A percentile compares a stretch with the other conserved stretches of the same genome.
phyloP scores from a whole-genome alignment of 768 basidiomycete species.

The Termitomyces eurrhizus region DNA sequence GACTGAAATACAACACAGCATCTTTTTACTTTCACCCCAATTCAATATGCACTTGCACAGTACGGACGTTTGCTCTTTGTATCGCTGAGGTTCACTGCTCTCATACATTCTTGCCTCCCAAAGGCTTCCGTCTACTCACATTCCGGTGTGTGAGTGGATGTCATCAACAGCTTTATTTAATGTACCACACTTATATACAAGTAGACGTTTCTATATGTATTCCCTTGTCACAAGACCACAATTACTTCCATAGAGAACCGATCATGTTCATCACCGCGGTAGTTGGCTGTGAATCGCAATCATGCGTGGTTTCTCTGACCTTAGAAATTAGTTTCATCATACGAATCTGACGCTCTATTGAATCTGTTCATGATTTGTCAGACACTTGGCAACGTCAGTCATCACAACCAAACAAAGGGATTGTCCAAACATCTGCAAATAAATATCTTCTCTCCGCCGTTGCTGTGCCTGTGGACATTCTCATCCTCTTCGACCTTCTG shows the following conservation, averaged over 20 bases:
- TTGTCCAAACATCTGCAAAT: slow-evolving; percentile 17
- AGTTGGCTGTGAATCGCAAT: not conserved
- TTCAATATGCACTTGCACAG: slow-evolving; percentile 16
- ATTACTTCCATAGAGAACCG: not conserved
- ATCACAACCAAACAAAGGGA: slow-evolving; percentile 9
- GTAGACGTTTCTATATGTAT: slow-evolving; percentile 1
- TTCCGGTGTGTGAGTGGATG: not conserved
- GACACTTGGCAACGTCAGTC: not conserved
- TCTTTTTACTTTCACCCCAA: slow-evolving; percentile 8
- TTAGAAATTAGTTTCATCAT: not conserved
- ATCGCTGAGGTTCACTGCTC: not conserved
- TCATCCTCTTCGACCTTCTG: slow-evolving; percentile 9
- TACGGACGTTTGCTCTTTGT: slow-evolving; percentile 16
- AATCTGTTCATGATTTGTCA: not conserved
- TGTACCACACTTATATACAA: slow-evolving; percentile 6
- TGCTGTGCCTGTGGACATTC: slow-evolving; percentile 16
- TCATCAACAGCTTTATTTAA: not conserved
- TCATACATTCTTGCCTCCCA: not conserved
- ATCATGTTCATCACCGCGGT: not conserved
- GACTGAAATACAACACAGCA: slow-evolving; percentile 41
- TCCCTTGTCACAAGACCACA: not conserved
- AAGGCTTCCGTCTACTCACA: not conserved
- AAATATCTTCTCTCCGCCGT: slow-evolving; percentile 9
- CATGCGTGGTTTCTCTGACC: not conserved
- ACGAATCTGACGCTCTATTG: not conserved